Evolutionary conservation across 1,284 basidiomycete genomes (phyloP).

Genomic region (Rhodotorula glutinis): DNA sequence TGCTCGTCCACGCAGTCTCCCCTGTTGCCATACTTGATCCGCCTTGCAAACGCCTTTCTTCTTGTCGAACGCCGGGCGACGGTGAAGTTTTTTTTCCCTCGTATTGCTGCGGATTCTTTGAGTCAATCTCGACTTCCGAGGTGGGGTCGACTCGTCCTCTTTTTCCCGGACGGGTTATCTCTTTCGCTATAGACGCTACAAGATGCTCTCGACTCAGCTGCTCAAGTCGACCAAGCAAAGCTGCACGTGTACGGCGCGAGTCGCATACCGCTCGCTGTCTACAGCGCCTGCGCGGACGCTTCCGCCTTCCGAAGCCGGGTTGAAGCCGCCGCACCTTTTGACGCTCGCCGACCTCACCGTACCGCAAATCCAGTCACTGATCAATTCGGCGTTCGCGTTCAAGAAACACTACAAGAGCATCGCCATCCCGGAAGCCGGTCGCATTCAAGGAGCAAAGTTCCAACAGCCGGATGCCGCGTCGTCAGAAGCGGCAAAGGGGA

Average conservation of each 20-base stretch:
- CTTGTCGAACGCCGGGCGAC: too few relatives aligned
- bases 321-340: constrained; percentile 64
- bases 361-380: constrained; percentile 58
- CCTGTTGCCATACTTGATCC: too few relatives aligned
- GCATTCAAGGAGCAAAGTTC: constrained; percentile 23
- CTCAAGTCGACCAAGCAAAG: neutral
- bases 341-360: constrained; percentile 76
- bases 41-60: too few relatives aligned
- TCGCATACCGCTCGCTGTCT: constrained; percentile 20
- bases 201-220: constrained; percentile 14
- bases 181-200: neutral
- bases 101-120: too few relatives aligned
- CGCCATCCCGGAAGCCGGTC: constrained; percentile 24
- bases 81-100: too few relatives aligned
- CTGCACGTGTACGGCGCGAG: neutral
- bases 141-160: neutral
- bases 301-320: constrained; percentile 30
- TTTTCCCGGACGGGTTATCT: neutral
- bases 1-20: too few relatives aligned
- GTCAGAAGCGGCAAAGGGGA: constrained; percentile 8
- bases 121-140: too few relatives aligned
- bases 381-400: constrained; percentile 46
- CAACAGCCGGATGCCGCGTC: neutral
- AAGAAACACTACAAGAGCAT: constrained; percentile 45
- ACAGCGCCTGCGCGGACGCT: constrained; percentile 35